Evolutionary conservation across 2,329 filamentous ascomycete species (phyloP).

Genomic region (Penicillium sp.): DNA sequence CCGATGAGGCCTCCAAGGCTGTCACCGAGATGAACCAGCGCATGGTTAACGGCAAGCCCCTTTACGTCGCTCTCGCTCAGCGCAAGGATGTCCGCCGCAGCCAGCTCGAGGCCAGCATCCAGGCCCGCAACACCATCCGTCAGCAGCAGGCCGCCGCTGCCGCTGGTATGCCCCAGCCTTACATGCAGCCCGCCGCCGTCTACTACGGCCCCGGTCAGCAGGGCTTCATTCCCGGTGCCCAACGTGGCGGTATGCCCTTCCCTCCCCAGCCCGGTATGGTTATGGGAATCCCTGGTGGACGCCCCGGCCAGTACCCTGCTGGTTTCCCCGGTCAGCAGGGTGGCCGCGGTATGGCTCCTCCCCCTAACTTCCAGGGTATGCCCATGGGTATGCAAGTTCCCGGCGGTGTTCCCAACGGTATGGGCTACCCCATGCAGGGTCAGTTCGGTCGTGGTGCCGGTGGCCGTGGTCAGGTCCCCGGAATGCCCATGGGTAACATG

Average conservation of each 20-base stretch:
- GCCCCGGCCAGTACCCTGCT: slow-evolving; percentile 80
- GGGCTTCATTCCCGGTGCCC: slow-evolving; percentile 56
- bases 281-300: slow-evolving; percentile 73
- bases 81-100: slow-evolving; percentile 99
- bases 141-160: slow-evolving; percentile 96
- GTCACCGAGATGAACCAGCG: slow-evolving; percentile 99
- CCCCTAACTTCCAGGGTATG: slow-evolving; percentile 78
- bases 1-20: slow-evolving; percentile 97
- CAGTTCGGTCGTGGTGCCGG: slow-evolving; percentile 68
- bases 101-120: slow-evolving; percentile 98
- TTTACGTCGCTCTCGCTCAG: slow-evolving; percentile 97
- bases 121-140: slow-evolving; percentile 96
- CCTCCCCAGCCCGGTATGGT: slow-evolving; percentile 54
- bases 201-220: slow-evolving; percentile 79
- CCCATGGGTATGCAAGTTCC: slow-evolving; percentile 61
- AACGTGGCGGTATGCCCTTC: slow-evolving; percentile 63
- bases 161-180: slow-evolving; percentile 76
- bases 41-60: slow-evolving; percentile 94
- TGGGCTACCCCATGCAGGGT: slow-evolving; percentile 80
- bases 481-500: slow-evolving; percentile 66
- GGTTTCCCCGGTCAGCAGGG: slow-evolving; percentile 80
- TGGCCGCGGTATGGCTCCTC: slow-evolving; percentile 78
- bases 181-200: slow-evolving; percentile 85
- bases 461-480: slow-evolving; percentile 66
- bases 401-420: slow-evolving; percentile 72